A percentile compares a stretch with the other conserved stretches of the same genome.
These are phyloP conservation scores for Talaromyces rugulosus DNA, from an alignment of 2,329 filamentous ascomycete species.

Conservation along the genomic window DNA sequence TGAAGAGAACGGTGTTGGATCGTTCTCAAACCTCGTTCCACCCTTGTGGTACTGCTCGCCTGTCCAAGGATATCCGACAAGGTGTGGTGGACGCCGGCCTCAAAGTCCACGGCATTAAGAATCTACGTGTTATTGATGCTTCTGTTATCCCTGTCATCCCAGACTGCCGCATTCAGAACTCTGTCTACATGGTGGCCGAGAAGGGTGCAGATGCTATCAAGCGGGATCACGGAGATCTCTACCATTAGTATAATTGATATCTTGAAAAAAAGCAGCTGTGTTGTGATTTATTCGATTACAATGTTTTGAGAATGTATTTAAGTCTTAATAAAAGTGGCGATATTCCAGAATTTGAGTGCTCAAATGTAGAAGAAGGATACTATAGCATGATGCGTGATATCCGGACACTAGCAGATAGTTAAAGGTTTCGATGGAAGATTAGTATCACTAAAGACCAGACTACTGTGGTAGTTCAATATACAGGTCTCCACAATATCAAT, in stretches of 20 bases:
- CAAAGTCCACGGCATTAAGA: constrained; percentile 51
- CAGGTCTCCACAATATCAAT: background rate
- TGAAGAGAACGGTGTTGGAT: constrained; percentile 55
- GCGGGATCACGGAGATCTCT: background rate
- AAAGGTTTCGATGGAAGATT: background rate
- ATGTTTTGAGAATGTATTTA: background rate
- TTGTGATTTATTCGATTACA: background rate
- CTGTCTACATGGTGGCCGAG: constrained; percentile 59
- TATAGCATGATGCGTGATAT: background rate
- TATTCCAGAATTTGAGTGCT: background rate
- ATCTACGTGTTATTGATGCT: constrained; percentile 54
- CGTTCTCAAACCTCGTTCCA: constrained; percentile 58
- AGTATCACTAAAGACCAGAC: background rate
- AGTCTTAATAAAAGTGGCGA: background rate
- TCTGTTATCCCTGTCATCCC: constrained; percentile 54
- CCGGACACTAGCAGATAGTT: background rate
- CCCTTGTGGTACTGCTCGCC: constrained; percentile 53
- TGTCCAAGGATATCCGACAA: constrained; percentile 40
- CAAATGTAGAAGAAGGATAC: background rate
- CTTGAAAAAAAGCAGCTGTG: background rate
- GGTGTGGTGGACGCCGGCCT: constrained; percentile 45
- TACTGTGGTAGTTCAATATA: background rate
- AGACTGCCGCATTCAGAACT: constrained; percentile 56
- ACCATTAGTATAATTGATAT: background rate
- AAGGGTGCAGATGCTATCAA: constrained; percentile 24